Base-by-base conservation (phyloP, 768 basidiomycete genomes). In the Boletus rubroflammeus region DNA sequence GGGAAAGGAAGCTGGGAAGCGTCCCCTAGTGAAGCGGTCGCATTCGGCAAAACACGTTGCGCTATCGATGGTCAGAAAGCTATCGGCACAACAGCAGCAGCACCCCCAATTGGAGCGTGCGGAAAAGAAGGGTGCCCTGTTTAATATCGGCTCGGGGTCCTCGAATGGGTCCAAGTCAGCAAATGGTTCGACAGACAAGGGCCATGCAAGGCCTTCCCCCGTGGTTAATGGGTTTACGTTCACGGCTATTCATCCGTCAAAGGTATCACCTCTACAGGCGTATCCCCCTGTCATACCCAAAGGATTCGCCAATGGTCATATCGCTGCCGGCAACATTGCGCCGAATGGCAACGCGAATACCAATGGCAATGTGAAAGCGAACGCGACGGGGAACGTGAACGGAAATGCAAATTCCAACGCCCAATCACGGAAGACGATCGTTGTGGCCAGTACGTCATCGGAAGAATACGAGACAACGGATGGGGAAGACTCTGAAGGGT, bases 101-200 rank as follows among this genome's bases (percentile, higher is more conserved):
- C 65, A 56, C n/a, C 42, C 44, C 17, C 60, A 58, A 28, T 49
- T 26, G 25, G 63, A 57, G 15, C 67, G 55, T 23, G 31, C 15
- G 21, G 58, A 61, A 35, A 68, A 65, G 52, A 68, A 62, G 46
- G 61, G 67, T 19, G 64, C 73, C 13, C 72, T 73, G 61, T 84
- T 86, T 55, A 81, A 82, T 59, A 78, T 86, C 51, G 84, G 83
- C 2, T 84, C 83, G 17, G 73, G 76, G 54, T 83, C 82, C 36
- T 82, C 83, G 49, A 78, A 78, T 44, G 80, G 80, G 17, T 69
- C 72, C 36, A 62, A 57, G 55, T 67, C 55, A 23, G 59, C 61
- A 5, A 63, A 59, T 35, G 68, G 61, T 35, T 61, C 69, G 34
- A 60, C 61, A 2, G 55, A 45, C 46, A 63, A 55, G 51, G 48